Conservation (phyloP, 2,329 filamentous ascomycete species). For the Leptographium procerum region DNA sequence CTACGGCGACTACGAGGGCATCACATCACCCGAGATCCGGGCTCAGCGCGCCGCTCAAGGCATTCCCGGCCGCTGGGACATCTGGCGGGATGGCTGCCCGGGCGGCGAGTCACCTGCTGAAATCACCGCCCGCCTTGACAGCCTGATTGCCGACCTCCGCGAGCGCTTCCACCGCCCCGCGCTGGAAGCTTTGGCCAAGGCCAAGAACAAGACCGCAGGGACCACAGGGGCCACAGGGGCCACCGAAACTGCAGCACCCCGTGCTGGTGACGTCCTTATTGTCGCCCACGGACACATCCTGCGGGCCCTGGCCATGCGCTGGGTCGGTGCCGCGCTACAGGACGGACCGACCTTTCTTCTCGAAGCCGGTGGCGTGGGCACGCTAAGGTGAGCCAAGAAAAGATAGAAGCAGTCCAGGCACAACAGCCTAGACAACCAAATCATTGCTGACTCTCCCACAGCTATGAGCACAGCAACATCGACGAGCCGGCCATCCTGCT, state of each 20-base stretch:
- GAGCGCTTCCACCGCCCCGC: conserved; percentile 43
- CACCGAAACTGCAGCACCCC: neutral
- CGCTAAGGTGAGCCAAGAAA: conserved; percentile 49
- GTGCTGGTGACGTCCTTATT: conserved; percentile 54
- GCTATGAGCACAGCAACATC: conserved; percentile 71
- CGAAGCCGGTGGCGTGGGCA: conserved; percentile 80
- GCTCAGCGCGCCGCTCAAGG: conserved; percentile 45
- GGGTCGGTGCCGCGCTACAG: conserved; percentile 62
- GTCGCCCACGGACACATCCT: conserved; percentile 89
- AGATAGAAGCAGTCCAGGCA: no score
- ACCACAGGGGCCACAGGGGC: conserved; percentile 27
- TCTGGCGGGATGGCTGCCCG: conserved; percentile 81
- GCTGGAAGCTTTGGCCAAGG: conserved; percentile 13
- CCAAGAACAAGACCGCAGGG: no score
- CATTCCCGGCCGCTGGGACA: conserved; percentile 57
- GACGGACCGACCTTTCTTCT: conserved; percentile 70
- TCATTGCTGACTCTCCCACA: conserved; percentile 17
- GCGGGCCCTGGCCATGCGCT: conserved; percentile 76
- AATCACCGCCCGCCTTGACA: conserved; percentile 61
- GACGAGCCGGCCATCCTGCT: conserved; percentile 71
- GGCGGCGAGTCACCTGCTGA: conserved; percentile 73
- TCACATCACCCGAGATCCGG: conserved; percentile 60
- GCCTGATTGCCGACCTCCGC: conserved; percentile 64
- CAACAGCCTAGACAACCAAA: neutral
- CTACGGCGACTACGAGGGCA: conserved; percentile 77